These are phyloP conservation scores for Neonectria hederae DNA, from an alignment of 2,329 filamentous ascomycete species.

Conservation along the genomic window DNA sequence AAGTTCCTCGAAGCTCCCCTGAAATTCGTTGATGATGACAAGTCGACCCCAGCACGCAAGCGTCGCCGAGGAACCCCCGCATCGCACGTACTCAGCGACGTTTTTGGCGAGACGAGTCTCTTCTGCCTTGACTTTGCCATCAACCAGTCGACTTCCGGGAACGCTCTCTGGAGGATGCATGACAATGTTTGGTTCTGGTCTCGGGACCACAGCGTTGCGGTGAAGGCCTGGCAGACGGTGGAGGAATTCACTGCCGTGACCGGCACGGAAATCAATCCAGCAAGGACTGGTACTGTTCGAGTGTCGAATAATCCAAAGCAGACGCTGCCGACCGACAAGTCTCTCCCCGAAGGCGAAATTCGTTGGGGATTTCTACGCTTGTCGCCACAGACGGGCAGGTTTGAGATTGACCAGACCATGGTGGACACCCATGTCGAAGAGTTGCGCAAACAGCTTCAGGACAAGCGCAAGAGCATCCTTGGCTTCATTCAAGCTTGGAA, in stretches of 20 bases:
- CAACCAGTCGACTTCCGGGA: slow-evolving; percentile 64
- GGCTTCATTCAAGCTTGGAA: slow-evolving; percentile 62
- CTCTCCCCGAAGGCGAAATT: slow-evolving; percentile 59
- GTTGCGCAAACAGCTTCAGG: slow-evolving; percentile 64
- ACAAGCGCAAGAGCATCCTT: slow-evolving; percentile 61
- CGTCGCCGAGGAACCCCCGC: slow-evolving; percentile 68
- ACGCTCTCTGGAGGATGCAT: slow-evolving; percentile 68
- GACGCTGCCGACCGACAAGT: slow-evolving; percentile 37
- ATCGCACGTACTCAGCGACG: slow-evolving; percentile 66
- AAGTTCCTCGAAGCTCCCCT: slow-evolving; percentile 68
- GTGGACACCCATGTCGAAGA: slow-evolving; percentile 69
- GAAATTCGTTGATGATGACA: slow-evolving; percentile 64
- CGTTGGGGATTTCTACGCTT: slow-evolving; percentile 67
- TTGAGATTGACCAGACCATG: slow-evolving; percentile 67
- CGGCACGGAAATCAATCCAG: slow-evolving; percentile 64
- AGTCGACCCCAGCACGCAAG: slow-evolving; percentile 51
- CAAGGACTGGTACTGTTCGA: slow-evolving; percentile 60
- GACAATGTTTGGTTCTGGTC: slow-evolving; percentile 76
- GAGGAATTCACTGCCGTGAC: slow-evolving; percentile 63
- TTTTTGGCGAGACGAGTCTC: slow-evolving; percentile 68
- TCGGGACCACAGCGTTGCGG: slow-evolving; percentile 60
- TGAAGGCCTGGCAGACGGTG: slow-evolving; percentile 68
- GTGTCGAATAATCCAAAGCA: slow-evolving; percentile 44
- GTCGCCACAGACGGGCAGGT: slow-evolving; percentile 61
- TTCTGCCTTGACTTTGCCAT: slow-evolving; percentile 74